Percentiles rank a stretch among this genome's conserved stretches.
Evolutionary conservation across 2,329 filamentous ascomycete species (phyloP).

Genomic region (Chaetomium strumarium): DNA sequence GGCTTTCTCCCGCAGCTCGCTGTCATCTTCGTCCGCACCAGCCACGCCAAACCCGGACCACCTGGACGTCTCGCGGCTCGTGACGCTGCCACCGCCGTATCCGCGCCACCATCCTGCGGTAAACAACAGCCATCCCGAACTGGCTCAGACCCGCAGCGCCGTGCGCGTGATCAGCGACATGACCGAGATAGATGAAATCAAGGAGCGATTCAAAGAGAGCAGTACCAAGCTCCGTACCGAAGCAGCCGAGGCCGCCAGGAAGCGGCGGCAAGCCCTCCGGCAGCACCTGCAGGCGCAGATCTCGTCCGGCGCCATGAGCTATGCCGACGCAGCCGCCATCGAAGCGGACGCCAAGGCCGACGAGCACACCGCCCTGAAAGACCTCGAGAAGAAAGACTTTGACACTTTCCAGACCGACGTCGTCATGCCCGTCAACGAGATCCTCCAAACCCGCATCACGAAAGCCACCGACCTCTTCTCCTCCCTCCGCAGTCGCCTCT

Average conservation of each 20-base stretch:
- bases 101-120: conserved; percentile 92
- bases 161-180: conserved; percentile 72
- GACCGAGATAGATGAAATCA: conserved; percentile 62
- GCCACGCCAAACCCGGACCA: conserved; percentile 46
- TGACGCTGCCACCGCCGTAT: conserved; percentile 89
- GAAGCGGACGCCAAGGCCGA: conserved; percentile 67
- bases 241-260: conserved; percentile 41
- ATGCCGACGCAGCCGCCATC: conserved; percentile 74
- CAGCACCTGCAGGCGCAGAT: conserved; percentile 75
- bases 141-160: conserved; percentile 68
- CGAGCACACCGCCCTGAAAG: conserved; percentile 65
- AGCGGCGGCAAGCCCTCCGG: conserved; percentile 59
- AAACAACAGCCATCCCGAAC: conserved; percentile 89
- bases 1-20: conserved; percentile 34
- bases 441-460: conserved; percentile 69
- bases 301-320: conserved; percentile 69
- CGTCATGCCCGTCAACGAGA: conserved; percentile 74
- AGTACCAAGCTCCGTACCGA: conserved; percentile 55
- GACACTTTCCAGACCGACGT: conserved; percentile 79
- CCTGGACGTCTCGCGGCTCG: conserved; percentile 83
- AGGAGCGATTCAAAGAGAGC: conserved; percentile 53
- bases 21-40: conserved; percentile 40
- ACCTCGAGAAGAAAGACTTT: conserved; percentile 72
- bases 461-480: conserved; percentile 73
- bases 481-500: conserved; percentile 65